These are phyloP conservation scores for Eucalyptus caleyi DNA, from an alignment of 345 rosid species.

Conservation along the genomic window DNA sequence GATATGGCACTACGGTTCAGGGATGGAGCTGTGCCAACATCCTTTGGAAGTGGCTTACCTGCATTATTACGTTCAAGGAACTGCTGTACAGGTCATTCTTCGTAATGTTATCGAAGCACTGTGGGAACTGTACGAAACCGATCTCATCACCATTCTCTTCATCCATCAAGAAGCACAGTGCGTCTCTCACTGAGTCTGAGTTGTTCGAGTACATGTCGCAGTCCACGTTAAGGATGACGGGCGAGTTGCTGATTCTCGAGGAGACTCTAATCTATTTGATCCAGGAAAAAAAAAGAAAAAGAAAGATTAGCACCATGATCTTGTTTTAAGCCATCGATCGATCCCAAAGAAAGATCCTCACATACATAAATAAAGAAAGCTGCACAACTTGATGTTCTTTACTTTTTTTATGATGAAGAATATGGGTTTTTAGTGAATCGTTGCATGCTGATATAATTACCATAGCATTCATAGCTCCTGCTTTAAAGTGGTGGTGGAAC, in stretches of 20 bases:
- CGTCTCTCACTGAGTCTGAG: constrained; percentile 17
- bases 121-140: constrained; percentile 28
- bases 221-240: constrained; percentile 21
- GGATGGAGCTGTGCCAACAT: neutral
- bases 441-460: neutral
- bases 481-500: constrained; percentile 29
- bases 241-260: constrained; percentile 25
- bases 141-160: constrained; percentile 17
- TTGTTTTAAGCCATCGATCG: neutral
- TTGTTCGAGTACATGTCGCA: constrained; percentile 45
- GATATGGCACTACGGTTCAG: neutral
- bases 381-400: too few relatives aligned
- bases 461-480: constrained; percentile 42
- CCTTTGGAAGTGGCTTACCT: neutral
- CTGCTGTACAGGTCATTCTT: constrained; percentile 16
- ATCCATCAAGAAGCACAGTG: constrained; percentile 40
- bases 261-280: constrained; percentile 35
- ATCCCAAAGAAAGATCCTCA: neutral
- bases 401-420: neutral
- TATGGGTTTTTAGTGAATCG: neutral
- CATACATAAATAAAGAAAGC: neutral
- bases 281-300: neutral
- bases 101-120: constrained; percentile 11
- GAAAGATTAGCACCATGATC: neutral
- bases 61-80: neutral